phyloP scores from a whole-genome alignment of 495 filamentous ascomycete species.

The Podospora sp. region DNA sequence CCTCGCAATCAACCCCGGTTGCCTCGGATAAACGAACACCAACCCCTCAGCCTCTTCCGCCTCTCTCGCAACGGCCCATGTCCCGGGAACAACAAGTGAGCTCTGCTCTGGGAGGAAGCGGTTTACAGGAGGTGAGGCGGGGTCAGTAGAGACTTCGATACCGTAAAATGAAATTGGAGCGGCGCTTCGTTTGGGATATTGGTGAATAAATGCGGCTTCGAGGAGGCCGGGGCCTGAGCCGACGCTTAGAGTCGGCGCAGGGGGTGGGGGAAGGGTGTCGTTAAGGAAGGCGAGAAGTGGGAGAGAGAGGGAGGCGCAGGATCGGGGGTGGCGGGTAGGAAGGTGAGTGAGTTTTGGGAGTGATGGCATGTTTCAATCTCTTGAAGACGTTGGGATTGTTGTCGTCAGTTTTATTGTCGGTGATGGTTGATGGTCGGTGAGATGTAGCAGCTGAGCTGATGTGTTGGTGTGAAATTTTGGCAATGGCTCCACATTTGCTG shows the following conservation, averaged over 20 bases:
- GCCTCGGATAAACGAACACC: conserved; percentile 32
- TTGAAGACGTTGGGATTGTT: too few relatives aligned
- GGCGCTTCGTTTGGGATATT: conserved; percentile 12
- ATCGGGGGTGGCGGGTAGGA: conserved; percentile 25
- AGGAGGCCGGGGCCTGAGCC: conserved; percentile 34
- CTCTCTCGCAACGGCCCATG: conserved; percentile 26
- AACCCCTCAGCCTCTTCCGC: conserved; percentile 15
- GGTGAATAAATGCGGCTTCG: conserved; percentile 28
- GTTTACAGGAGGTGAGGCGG: conserved; percentile 17
- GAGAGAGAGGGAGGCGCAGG: conserved; percentile 31
- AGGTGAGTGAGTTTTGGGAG: conserved; percentile 19
- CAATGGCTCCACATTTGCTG: background rate
- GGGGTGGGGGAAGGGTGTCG: conserved; percentile 24
- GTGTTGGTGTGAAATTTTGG: background rate
- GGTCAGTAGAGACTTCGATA: conserved; percentile 21
- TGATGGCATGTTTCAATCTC: background rate
- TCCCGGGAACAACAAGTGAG: conserved; percentile 14
- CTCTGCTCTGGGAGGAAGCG: conserved; percentile 27
- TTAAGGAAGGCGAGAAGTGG: conserved; percentile 29
- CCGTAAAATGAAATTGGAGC: conserved; percentile 21
- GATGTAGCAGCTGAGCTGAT: background rate
- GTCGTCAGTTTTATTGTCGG: too few relatives aligned
- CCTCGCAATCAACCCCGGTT: conserved; percentile 18
- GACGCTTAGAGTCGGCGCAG: conserved; percentile 23
- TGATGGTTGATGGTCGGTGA: too few relatives aligned